Base-by-base conservation (phyloP, 129 eudicot genomes). In the Tagetes patula region DNA sequence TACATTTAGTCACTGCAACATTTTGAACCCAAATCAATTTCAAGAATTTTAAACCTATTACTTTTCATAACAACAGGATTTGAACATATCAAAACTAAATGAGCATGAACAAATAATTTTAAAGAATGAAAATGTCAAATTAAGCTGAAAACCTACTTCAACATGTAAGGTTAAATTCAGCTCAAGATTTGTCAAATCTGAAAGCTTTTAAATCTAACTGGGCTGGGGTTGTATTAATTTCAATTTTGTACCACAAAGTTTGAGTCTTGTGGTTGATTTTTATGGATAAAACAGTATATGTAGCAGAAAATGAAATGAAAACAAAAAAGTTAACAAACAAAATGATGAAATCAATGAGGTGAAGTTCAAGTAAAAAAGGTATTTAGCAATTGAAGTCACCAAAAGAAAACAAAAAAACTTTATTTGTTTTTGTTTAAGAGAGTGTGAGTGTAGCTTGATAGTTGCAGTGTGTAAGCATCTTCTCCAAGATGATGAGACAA, bases 401-500 rank as follows among this genome's bases (percentile, higher is more conserved):
- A 9, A 9, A 56, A 56, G 38, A 55, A 55, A 56, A 56, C 37
- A 56, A 30, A 37, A 56, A 43, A 56, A 77, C 3, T 10, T 0
- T 2, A 3, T 5, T 8, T 39, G 59, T 69, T 75, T 47, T 30
- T 12, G 7, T 30, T 56, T 8, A 30, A 56, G 63, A 30, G 63
- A 30, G 38, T 56, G 34, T 77, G 40, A 40, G 38, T 37, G 65
- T 71, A 87, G 89, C 92, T 73, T 84, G 79, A 77, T 87, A 87
- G 79, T 84, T 82, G 77, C 92, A 87, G 41, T 75, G 77, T 48
- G 80, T 68, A 65, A 87, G 89, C 66, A 87, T 82, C 77, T 78
- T 82, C 8, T 87, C 89, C 59, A 87, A 69, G 67, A 87, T 63
- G 74, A 45, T 79, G 63, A 87, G 89, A 80, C 92, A 87, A 76